Conservation (phyloP, 176 grass and related monocot species). For the Pontederia paniculata region DNA sequence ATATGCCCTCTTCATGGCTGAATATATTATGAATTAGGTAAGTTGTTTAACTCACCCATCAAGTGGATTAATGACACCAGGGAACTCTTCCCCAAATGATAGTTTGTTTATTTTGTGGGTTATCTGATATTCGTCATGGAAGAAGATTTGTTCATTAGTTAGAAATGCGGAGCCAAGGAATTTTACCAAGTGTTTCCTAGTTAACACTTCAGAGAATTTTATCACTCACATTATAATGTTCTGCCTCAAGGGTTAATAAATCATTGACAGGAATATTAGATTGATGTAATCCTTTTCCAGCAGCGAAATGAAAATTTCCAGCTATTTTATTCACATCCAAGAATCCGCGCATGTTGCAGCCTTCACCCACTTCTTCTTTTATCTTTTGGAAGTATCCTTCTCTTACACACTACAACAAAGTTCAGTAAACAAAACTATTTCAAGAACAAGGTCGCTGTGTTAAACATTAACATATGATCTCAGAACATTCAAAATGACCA, state of each 20-base stretch:
- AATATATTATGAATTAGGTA: background rate
- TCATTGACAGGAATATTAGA: slow-evolving; percentile 63
- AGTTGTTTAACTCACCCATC: slow-evolving; percentile 49
- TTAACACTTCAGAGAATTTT: background rate
- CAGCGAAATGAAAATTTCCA: slow-evolving; percentile 88
- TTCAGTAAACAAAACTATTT: too few species aligned
- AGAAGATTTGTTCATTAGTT: background rate
- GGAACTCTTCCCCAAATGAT: slow-evolving; percentile 85
- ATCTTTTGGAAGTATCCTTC: slow-evolving; percentile 85
- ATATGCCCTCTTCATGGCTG: background rate
- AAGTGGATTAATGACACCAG: slow-evolving; percentile 88
- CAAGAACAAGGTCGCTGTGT: too few species aligned
- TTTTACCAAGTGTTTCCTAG: background rate
- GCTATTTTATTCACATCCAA: slow-evolving; percentile 95
- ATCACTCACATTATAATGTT: slow-evolving; percentile 75
- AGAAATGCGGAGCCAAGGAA: background rate
- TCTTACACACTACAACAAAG: slow-evolving; percentile 53
- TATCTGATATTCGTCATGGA: slow-evolving; percentile 38
- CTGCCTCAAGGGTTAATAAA: slow-evolving; percentile 32
- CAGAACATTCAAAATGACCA: too few species aligned
- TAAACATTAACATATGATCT: too few species aligned
- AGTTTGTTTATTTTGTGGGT: slow-evolving; percentile 92
- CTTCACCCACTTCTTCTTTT: slow-evolving; percentile 79
- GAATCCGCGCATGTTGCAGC: slow-evolving; percentile 84
- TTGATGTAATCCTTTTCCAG: slow-evolving; percentile 85